Evolutionary conservation across 139 green algal species (phyloP).

Genomic region (Chlamydomonas sphaeroides): DNA sequence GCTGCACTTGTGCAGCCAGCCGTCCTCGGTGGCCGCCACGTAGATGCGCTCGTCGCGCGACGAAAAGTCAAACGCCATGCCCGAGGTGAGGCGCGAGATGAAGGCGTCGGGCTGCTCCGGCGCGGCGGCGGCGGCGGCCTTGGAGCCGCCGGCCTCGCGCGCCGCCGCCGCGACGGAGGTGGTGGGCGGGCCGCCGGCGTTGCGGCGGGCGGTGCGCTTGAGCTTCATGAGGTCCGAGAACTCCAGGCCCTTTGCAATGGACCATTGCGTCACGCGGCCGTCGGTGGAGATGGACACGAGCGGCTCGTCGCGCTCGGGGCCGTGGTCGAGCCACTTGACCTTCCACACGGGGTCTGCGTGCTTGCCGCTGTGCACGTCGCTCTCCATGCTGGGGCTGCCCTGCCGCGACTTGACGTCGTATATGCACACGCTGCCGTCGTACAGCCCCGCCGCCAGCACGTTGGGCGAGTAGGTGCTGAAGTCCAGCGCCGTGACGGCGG

Average conservation of each 20-base stretch:
- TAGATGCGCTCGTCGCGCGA: conserved; percentile 75
- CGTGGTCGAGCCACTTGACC: conserved; percentile 79
- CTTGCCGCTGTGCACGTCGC: conserved; percentile 63
- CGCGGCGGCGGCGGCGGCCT: conserved; percentile 8
- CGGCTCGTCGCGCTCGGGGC: conserved; percentile 75
- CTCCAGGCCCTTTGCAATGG: conserved; percentile 83
- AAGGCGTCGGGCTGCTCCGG: conserved; percentile 70
- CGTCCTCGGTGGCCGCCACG: conserved; percentile 85
- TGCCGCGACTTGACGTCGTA: conserved; percentile 75
- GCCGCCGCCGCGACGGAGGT: conserved; percentile 10
- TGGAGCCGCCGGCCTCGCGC: not conserved
- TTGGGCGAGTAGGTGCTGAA: conserved; percentile 71
- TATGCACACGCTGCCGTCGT: conserved; percentile 86
- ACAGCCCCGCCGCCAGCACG: conserved; percentile 89
- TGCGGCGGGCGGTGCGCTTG: conserved; percentile 66
- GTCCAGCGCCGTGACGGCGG: conserved; percentile 80
- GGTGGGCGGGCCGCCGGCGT: conserved; percentile 3
- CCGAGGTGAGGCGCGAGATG: conserved; percentile 78
- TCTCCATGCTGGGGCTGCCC: conserved; percentile 65
- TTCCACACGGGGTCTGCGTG: conserved; percentile 86
- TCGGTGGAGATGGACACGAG: conserved; percentile 91
- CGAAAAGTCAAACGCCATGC: conserved; percentile 89
- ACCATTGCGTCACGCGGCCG: conserved; percentile 84
- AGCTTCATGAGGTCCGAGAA: conserved; percentile 85
- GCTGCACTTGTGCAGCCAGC: conserved; percentile 86